phyloP scores from a whole-genome alignment of 2,329 filamentous ascomycete species.

The Cladophialophora carrionii region DNA sequence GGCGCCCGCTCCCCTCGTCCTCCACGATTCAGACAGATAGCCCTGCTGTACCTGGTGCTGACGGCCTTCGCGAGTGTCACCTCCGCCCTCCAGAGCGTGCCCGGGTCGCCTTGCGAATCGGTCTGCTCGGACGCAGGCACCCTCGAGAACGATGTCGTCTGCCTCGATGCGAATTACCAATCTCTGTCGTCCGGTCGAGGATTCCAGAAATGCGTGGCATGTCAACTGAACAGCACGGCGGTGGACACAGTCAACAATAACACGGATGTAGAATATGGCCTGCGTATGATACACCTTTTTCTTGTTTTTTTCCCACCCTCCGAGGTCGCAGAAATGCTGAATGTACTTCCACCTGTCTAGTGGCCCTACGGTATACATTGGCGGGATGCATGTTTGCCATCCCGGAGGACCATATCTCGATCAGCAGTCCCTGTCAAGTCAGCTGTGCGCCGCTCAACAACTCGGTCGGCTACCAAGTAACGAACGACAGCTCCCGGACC shows the following conservation, averaged over 20 bases:
- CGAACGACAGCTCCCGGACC: slow-evolving; percentile 40
- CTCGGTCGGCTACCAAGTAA: slow-evolving; percentile 40
- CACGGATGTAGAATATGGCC: slow-evolving; percentile 51
- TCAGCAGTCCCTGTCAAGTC: slow-evolving; percentile 52
- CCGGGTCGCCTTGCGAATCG: slow-evolving; percentile 36
- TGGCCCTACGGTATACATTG: slow-evolving; percentile 52
- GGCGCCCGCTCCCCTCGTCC: slow-evolving; percentile 18
- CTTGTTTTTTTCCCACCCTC: too few species aligned
- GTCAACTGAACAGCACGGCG: slow-evolving; percentile 48
- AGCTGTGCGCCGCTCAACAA: slow-evolving; percentile 44
- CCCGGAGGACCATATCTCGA: slow-evolving; percentile 43
- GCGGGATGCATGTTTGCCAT: slow-evolving; percentile 50
- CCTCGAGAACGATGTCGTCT: slow-evolving; percentile 48
- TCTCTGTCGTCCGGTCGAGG: slow-evolving; percentile 42
- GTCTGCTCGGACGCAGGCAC: slow-evolving; percentile 39
- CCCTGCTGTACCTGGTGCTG: slow-evolving; percentile 28
- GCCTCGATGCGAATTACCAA: slow-evolving; percentile 46
- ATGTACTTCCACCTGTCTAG: slow-evolving; percentile 38
- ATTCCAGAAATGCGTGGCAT: slow-evolving; percentile 49
- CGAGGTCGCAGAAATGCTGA: slow-evolving; percentile 20
- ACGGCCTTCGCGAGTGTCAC: slow-evolving; percentile 26
- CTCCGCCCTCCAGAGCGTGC: slow-evolving; percentile 33
- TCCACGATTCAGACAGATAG: neutral
- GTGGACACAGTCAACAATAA: slow-evolving; percentile 43
- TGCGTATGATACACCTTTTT: slow-evolving; percentile 46